Base-by-base conservation (phyloP, 164 flowering plant species). In the Akebia trifoliata region DNA sequence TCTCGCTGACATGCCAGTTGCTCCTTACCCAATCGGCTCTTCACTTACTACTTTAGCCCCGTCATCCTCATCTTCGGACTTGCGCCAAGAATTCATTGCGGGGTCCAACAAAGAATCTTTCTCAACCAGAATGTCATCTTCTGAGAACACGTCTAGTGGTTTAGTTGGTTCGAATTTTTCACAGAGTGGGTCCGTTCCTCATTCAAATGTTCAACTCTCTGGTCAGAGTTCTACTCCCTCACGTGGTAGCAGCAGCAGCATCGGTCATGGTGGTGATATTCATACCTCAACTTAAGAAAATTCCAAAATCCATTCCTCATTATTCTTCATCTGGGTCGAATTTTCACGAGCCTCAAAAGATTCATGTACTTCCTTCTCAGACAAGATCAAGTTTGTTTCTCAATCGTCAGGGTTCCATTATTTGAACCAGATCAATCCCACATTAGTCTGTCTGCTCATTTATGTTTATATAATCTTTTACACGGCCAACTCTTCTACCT, bases 1-100 rank as follows among this genome's bases (percentile, higher is more conserved):
- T 60, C 88, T 90, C 36, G 69, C 86, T 54, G 97, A 88, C 67
- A 75, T 88, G 82, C 91, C 99, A n/a, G 91, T 86, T 46, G 91
- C 95, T 62, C 93, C 99, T 12, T 94, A 83, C 65, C 94, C 96
- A 10, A 83, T 84, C 47, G 93, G 93, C 34, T 85, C 89, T 50
- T 79, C 87, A 2, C 50, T 75, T 20, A 90, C 78, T 37, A 83
- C 87, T 14, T 71, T 86, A 57, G 95, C 91, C 20, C 89, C 99
- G 15, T 83, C 93, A 29, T 87, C 90, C 39, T 86, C 93, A 4
- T 90, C 96, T 26, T 79, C 96, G 17, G 95, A 94, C 2, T 57
- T 87, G 70, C 80, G 82, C 55, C 73, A 79, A 12, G 85, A 81
- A 54, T 72, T 71, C 29, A 59, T 65, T 54, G 65, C 84, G 17